phyloP scores from a whole-genome alignment of 805 yeast genomes.

The Saccharomycopsis malanga region DNA sequence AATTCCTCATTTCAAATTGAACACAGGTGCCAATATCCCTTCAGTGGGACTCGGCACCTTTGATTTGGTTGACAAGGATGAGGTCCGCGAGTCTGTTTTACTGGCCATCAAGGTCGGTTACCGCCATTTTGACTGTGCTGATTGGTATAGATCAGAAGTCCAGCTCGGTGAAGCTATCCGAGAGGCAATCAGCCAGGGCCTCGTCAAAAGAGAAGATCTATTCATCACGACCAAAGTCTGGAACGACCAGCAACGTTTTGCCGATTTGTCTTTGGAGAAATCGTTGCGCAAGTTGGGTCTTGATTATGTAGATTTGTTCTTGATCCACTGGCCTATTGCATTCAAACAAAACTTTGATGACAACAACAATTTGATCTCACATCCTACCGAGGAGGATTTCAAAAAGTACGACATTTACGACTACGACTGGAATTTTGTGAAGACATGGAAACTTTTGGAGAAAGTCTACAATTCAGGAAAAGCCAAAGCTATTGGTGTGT shows the following conservation, averaged over 20 bases:
- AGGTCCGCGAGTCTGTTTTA: constrained; percentile 48
- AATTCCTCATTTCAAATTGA: constrained; percentile 26
- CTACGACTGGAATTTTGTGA: constrained; percentile 36
- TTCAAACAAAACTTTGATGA: constrained; percentile 29
- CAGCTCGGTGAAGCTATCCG: constrained; percentile 52
- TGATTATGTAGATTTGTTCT: constrained; percentile 71
- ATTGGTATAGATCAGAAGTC: constrained; percentile 58
- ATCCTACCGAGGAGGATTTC: background rate
- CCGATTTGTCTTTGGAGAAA: constrained; percentile 45
- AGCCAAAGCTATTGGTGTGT: constrained; percentile 60
- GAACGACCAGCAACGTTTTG: constrained; percentile 45
- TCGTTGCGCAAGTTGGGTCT: constrained; percentile 58
- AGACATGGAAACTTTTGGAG: constrained; percentile 62
- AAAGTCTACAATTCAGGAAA: constrained; percentile 45
- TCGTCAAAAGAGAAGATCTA: constrained; percentile 52
- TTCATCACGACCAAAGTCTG: constrained; percentile 70
- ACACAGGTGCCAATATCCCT: constrained; percentile 61
- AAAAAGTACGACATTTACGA: constrained; percentile 1
- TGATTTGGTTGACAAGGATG: constrained; percentile 47
- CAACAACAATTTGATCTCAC: constrained; percentile 5
- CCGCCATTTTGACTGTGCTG: constrained; percentile 75
- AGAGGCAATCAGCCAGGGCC: constrained; percentile 37
- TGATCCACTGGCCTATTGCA: constrained; percentile 80
- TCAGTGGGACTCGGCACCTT: constrained; percentile 72
- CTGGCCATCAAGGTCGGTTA: constrained; percentile 60